Evolutionary conservation across 768 basidiomycete genomes (phyloP).

Genomic region (Boletus sp.): DNA sequence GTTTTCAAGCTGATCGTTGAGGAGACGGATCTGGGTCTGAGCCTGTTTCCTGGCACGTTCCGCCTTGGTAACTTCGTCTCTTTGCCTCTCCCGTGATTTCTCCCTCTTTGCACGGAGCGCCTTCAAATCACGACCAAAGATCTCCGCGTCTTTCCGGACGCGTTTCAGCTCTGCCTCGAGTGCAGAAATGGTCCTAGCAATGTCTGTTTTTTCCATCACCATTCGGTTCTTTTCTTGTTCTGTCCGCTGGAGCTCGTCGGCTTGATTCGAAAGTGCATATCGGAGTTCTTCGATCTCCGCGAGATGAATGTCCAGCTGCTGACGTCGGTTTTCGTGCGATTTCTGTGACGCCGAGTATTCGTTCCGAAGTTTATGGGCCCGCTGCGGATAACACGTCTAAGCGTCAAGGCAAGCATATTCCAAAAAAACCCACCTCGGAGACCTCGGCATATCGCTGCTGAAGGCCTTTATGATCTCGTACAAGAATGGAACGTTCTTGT

Average conservation of each 20-base stretch:
- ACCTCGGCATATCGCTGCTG: conserved; percentile 64
- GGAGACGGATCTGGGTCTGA: conserved; percentile 58
- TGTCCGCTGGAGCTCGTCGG: conserved; percentile 57
- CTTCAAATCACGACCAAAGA: conserved; percentile 75
- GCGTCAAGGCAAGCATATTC: neutral
- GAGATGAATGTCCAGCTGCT: conserved; percentile 68
- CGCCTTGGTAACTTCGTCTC: conserved; percentile 51
- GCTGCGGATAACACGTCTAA: conserved; percentile 32
- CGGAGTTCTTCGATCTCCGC: conserved; percentile 77
- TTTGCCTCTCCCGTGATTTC: conserved; percentile 49
- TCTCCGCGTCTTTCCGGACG: conserved; percentile 72
- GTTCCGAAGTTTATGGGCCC: conserved; percentile 57
- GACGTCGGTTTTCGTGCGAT: conserved; percentile 67
- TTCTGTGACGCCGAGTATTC: conserved; percentile 59
- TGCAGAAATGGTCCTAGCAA: conserved; percentile 59
- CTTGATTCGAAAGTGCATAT: conserved; percentile 57
- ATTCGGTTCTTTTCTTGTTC: conserved; percentile 64
- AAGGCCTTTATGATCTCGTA: conserved; percentile 66
- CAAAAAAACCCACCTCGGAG: conserved; percentile 51
- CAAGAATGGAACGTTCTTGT: conserved; percentile 69
- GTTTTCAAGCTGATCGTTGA: conserved; percentile 62
- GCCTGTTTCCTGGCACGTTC: conserved; percentile 67
- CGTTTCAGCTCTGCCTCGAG: conserved; percentile 74
- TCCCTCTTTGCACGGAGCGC: conserved; percentile 65
- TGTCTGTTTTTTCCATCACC: conserved; percentile 58